These are phyloP conservation scores for Monosporascus sp. DNA, from an alignment of 2,329 filamentous ascomycete genomes.

Conservation along the genomic window DNA sequence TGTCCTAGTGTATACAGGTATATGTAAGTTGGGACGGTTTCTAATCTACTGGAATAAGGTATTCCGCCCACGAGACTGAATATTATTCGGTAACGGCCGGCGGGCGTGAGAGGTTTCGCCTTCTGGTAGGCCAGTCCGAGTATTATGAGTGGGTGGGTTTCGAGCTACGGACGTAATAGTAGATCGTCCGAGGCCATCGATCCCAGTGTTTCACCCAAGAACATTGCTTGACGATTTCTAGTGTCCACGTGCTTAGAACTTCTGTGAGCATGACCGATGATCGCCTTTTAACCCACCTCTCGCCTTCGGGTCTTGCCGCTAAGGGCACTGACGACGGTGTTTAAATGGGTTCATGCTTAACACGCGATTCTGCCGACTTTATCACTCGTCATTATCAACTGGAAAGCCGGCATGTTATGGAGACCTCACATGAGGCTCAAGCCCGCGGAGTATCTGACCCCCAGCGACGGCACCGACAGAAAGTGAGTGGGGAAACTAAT, in stretches of 20 bases:
- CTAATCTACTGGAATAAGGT: not conserved
- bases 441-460: not conserved
- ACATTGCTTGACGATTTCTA: conserved; percentile 3
- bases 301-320: not conserved
- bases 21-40: conserved; percentile 4
- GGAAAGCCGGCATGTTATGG: too few relatives aligned
- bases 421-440: not conserved
- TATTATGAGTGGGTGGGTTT: conserved; percentile 15
- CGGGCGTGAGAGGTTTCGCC: conserved; percentile 17
- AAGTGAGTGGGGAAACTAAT: not conserved
- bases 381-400: too few relatives aligned
- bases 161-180: conserved; percentile 26
- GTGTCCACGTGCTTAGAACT: conserved; percentile 16
- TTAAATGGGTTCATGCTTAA: not conserved
- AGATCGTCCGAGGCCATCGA: conserved; percentile 23
- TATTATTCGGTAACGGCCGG: conserved; percentile 23
- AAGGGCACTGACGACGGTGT: not conserved
- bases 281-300: conserved; percentile 1
- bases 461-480: not conserved
- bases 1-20: not conserved
- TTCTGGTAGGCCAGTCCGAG: conserved; percentile 13
- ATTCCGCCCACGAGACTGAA: conserved; percentile 7
- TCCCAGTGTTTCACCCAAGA: conserved; percentile 19
- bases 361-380: not conserved
- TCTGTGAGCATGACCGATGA: conserved; percentile 11